A percentile compares a stretch with the other conserved stretches of the same genome.
phyloP scores from a whole-genome alignment of 2,329 filamentous ascomycete species.

The Aspergillus calidoustus region DNA sequence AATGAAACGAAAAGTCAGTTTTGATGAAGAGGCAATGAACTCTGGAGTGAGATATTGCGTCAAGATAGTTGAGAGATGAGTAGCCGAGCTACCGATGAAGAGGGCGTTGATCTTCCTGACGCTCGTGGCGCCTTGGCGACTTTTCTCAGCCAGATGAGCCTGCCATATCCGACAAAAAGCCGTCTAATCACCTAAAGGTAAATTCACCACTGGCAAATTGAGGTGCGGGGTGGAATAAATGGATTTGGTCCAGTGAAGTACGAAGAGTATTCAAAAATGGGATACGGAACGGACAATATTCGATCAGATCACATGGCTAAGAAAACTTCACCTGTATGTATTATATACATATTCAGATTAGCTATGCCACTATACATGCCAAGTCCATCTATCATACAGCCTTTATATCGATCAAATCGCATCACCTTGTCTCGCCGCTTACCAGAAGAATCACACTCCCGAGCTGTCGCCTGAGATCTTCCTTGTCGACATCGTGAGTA shows the following conservation, averaged over 20 bases:
- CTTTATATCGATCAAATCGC: neutral
- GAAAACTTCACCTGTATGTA: too few relatives aligned
- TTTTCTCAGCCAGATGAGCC: constrained; percentile 5
- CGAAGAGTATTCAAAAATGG: too few relatives aligned
- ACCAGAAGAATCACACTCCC: constrained; percentile 86
- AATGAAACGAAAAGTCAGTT: neutral
- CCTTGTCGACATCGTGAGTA: constrained; percentile 93
- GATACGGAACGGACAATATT: too few relatives aligned
- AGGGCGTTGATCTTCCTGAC: constrained; percentile 8
- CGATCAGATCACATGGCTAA: too few relatives aligned
- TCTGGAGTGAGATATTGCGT: neutral
- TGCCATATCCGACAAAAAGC: constrained; percentile 4
- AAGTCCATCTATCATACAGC: neutral
- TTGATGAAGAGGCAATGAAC: neutral
- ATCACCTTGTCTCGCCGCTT: constrained; percentile 56
- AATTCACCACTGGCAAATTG: neutral
- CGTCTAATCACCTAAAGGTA: neutral
- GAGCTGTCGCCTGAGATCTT: constrained; percentile 84
- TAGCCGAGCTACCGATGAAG: neutral
- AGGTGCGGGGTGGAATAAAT: too few relatives aligned
- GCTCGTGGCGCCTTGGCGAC: constrained; percentile 18
- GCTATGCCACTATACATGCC: neutral
- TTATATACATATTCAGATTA: too few relatives aligned
- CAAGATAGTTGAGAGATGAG: constrained; percentile 4
- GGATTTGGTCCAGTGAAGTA: too few relatives aligned